These are phyloP conservation scores for Ilyonectria robusta DNA, from an alignment of 2,329 filamentous ascomycete species.

Conservation along the genomic window DNA sequence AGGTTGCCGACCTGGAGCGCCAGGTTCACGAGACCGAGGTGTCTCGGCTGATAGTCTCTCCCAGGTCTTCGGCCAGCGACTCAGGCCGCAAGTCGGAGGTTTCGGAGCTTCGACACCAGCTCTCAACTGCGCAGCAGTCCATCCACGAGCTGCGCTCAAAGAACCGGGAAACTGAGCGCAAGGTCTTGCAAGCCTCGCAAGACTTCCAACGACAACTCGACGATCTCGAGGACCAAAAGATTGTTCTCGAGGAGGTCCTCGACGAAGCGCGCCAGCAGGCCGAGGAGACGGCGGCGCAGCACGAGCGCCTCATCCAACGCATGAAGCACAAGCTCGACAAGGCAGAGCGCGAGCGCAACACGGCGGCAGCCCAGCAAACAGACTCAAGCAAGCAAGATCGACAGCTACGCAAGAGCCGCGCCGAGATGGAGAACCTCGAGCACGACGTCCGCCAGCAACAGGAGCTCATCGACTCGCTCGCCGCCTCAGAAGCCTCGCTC, in stretches of 20 bases:
- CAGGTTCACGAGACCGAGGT: constrained; percentile 76
- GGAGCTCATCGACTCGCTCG: constrained; percentile 71
- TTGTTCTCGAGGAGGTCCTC: constrained; percentile 71
- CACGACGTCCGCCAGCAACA: constrained; percentile 80
- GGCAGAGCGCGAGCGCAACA: constrained; percentile 63
- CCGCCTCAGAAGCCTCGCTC: constrained; percentile 71
- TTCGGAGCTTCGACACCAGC: constrained; percentile 70
- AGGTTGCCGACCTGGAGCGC: constrained; percentile 76
- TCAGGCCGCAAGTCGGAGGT: constrained; percentile 71
- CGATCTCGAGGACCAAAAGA: constrained; percentile 71
- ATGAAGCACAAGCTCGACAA: constrained; percentile 66
- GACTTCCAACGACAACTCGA: constrained; percentile 69
- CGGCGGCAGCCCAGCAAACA: constrained; percentile 50
- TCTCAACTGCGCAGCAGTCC: constrained; percentile 72
- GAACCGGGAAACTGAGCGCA: constrained; percentile 66
- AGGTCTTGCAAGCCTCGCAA: constrained; percentile 56
- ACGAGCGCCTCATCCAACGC: constrained; percentile 59
- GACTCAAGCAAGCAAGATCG: constrained; percentile 68
- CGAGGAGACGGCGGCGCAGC: constrained; percentile 61
- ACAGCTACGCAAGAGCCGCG: constrained; percentile 74
- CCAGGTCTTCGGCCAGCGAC: constrained; percentile 63
- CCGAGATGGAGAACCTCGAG: constrained; percentile 78
- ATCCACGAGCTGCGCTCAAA: constrained; percentile 68
- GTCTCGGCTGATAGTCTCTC: constrained; percentile 61
- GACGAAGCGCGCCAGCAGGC: constrained; percentile 67